These are phyloP conservation scores for Papiliotrema nemorosa DNA, from an alignment of 1,284 basidiomycete genomes.

Conservation along the genomic window DNA sequence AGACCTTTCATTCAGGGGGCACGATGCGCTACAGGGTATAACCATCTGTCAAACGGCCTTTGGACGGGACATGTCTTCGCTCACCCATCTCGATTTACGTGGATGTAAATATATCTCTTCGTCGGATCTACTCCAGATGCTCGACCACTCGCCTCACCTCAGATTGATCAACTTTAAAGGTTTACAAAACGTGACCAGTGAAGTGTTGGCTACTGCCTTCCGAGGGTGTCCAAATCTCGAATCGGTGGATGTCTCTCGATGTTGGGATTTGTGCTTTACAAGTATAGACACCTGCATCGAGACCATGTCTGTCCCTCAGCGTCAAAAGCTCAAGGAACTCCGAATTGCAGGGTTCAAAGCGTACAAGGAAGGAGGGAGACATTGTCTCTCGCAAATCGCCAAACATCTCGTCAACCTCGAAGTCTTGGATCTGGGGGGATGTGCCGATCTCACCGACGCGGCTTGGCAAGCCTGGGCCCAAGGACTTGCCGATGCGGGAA, in stretches of 20 bases:
- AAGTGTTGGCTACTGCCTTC: conserved; percentile 65
- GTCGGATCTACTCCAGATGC: conserved; percentile 64
- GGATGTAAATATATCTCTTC: conserved; percentile 68
- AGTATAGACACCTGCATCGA: conserved; percentile 53
- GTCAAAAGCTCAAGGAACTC: conserved; percentile 44
- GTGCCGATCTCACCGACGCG: conserved; percentile 68
- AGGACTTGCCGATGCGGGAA: conserved; percentile 3
- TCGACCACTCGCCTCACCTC: conserved; percentile 65
- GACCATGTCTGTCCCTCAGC: conserved; percentile 30
- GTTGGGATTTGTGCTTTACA: conserved; percentile 62
- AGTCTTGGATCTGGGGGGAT: conserved; percentile 75
- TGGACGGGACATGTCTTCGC: conserved; percentile 7
- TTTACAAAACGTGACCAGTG: conserved; percentile 63
- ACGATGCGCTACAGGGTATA: conserved; percentile 56
- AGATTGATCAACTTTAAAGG: conserved; percentile 64
- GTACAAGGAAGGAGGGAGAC: conserved; percentile 52
- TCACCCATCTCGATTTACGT: conserved; percentile 62
- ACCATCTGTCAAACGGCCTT: conserved; percentile 5
- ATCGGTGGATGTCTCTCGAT: conserved; percentile 70
- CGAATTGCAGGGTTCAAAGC: conserved; percentile 63
- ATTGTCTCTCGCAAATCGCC: conserved; percentile 60
- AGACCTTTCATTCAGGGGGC: conserved; percentile 63
- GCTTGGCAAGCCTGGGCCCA: conserved; percentile 46
- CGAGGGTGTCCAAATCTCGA: conserved; percentile 57
- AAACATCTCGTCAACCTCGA: conserved; percentile 67